Percentiles rank a stretch among this genome's conserved stretches.
These are phyloP conservation scores for Macroventuria anomochaeta DNA, from an alignment of 2,329 filamentous ascomycete genomes.

Conservation along the genomic window DNA sequence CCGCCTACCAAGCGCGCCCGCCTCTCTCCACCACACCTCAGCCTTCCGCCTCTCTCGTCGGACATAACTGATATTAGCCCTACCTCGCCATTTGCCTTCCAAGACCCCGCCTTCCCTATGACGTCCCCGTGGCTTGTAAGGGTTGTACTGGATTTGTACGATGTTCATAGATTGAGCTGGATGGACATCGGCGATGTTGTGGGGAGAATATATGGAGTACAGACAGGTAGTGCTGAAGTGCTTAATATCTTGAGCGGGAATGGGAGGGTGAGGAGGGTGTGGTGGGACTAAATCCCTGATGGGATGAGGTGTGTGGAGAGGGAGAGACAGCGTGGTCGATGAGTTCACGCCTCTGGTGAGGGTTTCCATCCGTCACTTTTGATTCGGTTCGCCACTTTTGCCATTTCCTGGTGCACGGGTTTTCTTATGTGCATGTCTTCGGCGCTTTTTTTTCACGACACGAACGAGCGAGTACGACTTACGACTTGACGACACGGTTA, in stretches of 20 bases:
- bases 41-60: background rate
- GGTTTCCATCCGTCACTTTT: background rate
- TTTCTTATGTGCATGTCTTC: conserved; percentile 2
- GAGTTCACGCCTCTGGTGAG: too few species aligned
- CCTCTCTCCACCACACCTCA: background rate
- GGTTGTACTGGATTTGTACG: conserved; percentile 46
- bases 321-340: too few species aligned
- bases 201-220: conserved; percentile 42
- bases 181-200: conserved; percentile 47
- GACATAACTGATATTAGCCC: background rate
- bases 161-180: conserved; percentile 46
- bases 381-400: too few species aligned
- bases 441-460: background rate
- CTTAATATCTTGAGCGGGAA: conserved; percentile 45
- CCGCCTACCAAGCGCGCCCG: conserved; percentile 1
- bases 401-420: too few species aligned
- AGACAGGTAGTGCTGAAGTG: conserved; percentile 44
- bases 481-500: background rate
- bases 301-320: conserved; percentile 1
- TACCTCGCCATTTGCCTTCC: conserved; percentile 37
- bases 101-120: conserved; percentile 38
- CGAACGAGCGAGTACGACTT: background rate
- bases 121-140: conserved; percentile 47
- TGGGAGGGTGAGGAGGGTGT: conserved; percentile 41
- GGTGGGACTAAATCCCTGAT: conserved; percentile 43